phyloP scores from a whole-genome alignment of 2,329 filamentous ascomycete genomes.

The Plenodomus lindquistii region DNA sequence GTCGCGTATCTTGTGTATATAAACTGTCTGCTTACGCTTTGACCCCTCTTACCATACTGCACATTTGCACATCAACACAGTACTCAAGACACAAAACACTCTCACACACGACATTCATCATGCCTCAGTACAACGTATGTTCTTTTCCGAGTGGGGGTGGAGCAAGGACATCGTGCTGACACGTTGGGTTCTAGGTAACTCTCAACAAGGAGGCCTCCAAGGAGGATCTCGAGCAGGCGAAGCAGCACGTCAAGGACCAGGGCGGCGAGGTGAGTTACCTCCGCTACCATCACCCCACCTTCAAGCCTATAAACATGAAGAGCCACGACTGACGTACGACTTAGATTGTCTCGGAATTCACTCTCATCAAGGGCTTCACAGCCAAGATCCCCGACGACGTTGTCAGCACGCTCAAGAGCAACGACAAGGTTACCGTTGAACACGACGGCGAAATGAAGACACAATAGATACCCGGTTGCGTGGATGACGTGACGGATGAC shows the following conservation, averaged over 20 bases:
- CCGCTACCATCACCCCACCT: no score
- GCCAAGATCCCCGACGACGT: constrained; percentile 72
- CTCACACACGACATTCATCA: constrained; percentile 9
- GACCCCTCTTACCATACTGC: constrained; percentile 11
- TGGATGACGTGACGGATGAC: neutral
- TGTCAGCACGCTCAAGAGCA: constrained; percentile 66
- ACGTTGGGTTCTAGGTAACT: constrained; percentile 64
- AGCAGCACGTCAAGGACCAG: constrained; percentile 72
- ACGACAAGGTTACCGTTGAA: constrained; percentile 81
- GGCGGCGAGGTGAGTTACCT: constrained; percentile 63
- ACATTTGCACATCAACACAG: constrained; percentile 2
- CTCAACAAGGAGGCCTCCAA: constrained; percentile 71
- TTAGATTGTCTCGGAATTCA: constrained; percentile 78
- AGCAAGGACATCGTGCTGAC: constrained; percentile 8
- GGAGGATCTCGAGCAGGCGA: constrained; percentile 74
- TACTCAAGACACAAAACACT: constrained; percentile 1
- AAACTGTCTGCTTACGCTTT: constrained; percentile 20
- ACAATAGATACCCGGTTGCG: constrained; percentile 58
- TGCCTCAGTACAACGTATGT: constrained; percentile 23
- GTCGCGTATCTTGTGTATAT: constrained; percentile 19
- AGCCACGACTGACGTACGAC: no score
- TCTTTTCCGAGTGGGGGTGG: neutral
- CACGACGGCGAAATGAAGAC: constrained; percentile 70
- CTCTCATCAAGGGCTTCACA: constrained; percentile 90
- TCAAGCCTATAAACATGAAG: no score